phyloP scores from a whole-genome alignment of 108 stramenopile species.

The Discostella stelligeroides region DNA sequence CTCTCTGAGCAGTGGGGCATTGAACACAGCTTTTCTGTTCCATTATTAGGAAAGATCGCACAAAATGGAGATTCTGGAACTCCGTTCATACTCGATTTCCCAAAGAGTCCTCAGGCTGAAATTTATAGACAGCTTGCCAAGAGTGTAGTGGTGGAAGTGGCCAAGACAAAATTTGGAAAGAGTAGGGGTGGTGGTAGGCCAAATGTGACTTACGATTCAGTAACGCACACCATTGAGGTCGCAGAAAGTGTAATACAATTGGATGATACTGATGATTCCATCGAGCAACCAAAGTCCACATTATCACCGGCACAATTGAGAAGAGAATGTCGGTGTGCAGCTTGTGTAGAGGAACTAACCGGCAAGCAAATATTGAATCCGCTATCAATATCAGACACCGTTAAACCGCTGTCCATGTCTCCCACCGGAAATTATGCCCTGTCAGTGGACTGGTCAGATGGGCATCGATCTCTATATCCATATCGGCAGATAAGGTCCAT shows the following conservation, averaged over 20 bases:
- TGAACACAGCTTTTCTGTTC: slow-evolving; percentile 78
- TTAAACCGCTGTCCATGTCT: slow-evolving; percentile 65
- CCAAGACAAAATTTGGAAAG: slow-evolving; percentile 67
- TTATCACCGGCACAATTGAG: slow-evolving; percentile 67
- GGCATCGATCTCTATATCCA: slow-evolving; percentile 86
- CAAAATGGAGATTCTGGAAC: slow-evolving; percentile 82
- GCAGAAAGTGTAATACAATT: background rate
- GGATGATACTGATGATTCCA: slow-evolving; percentile 28
- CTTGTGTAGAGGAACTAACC: slow-evolving; percentile 92
- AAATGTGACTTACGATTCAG: slow-evolving; percentile 50
- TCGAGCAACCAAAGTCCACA: slow-evolving; percentile 18
- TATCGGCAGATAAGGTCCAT: slow-evolving; percentile 67
- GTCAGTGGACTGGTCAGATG: slow-evolving; percentile 90
- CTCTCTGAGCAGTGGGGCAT: slow-evolving; percentile 88
- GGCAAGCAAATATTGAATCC: slow-evolving; percentile 80
- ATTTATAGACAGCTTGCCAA: slow-evolving; percentile 69
- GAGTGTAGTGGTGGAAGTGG: slow-evolving; percentile 75
- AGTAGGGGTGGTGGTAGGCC: slow-evolving; percentile 38
- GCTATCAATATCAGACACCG: slow-evolving; percentile 56
- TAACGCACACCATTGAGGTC: slow-evolving; percentile 48
- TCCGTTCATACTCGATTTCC: slow-evolving; percentile 72
- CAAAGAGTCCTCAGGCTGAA: slow-evolving; percentile 66
- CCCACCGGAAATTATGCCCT: slow-evolving; percentile 90
- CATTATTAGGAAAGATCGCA: slow-evolving; percentile 77
- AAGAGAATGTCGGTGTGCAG: slow-evolving; percentile 84